phyloP scores from a whole-genome alignment of 441 rosid species.

The Cnidoscolus chayamansa region DNA sequence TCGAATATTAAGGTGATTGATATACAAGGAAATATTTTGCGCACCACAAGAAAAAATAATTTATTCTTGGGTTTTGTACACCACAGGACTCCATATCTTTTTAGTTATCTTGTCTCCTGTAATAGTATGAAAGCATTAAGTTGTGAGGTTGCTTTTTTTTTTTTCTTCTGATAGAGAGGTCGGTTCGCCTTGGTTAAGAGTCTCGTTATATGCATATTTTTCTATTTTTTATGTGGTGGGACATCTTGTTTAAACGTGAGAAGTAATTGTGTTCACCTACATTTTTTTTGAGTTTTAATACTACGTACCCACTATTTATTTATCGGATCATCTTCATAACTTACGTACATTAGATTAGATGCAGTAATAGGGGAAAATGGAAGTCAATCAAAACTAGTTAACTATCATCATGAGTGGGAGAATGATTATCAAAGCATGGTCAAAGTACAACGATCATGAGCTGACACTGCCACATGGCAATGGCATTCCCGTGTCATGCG shows the following conservation, averaged over 20 bases:
- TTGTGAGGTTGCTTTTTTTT: background rate
- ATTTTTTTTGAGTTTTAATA: background rate
- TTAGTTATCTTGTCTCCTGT: background rate
- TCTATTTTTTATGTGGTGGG: background rate
- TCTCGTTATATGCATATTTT: too few relatives aligned
- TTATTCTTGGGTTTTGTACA: background rate
- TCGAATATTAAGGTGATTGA: background rate
- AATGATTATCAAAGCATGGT: background rate
- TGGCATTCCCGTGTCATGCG: conserved; percentile 22
- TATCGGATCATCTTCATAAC: too few relatives aligned
- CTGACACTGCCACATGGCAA: conserved; percentile 20
- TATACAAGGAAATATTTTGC: too few relatives aligned
- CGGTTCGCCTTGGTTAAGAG: too few relatives aligned
- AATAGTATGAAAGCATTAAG: background rate
- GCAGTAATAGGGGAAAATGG: background rate
- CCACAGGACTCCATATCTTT: background rate
- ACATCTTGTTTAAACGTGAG: background rate
- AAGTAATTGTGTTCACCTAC: background rate
- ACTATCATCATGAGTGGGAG: too few relatives aligned
- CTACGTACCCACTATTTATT: too few relatives aligned
- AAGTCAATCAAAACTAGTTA: too few relatives aligned
- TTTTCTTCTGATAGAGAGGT: too few relatives aligned
- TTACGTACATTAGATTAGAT: too few relatives aligned
- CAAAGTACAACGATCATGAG: background rate
- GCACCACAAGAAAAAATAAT: too few relatives aligned